phyloP scores from a whole-genome alignment of 1,139 yeast species.

The Yarrowia galli region DNA sequence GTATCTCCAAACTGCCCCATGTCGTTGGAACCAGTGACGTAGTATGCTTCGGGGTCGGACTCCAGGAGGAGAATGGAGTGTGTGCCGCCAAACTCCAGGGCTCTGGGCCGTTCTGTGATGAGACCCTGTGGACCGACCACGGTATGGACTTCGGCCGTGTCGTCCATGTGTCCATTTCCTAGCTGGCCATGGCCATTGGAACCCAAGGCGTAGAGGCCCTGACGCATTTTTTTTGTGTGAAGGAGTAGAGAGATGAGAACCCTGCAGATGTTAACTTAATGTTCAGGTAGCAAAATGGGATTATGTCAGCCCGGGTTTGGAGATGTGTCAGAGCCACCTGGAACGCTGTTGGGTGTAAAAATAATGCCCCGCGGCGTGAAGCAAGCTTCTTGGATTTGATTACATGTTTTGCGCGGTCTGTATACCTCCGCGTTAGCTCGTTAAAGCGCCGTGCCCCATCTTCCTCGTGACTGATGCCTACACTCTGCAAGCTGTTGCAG shows the following conservation, averaged over 20 bases:
- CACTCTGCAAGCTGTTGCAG: slow-evolving; percentile 33
- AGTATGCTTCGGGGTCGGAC: slow-evolving; percentile 38
- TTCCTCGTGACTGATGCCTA: slow-evolving; percentile 22
- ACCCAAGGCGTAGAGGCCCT: slow-evolving; percentile 62
- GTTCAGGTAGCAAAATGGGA: neutral
- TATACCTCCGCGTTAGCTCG: neutral
- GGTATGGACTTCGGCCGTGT: slow-evolving; percentile 53
- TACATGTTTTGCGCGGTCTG: neutral
- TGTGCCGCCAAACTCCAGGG: slow-evolving; percentile 81
- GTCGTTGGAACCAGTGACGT: slow-evolving; percentile 33
- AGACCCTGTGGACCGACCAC: slow-evolving; percentile 42
- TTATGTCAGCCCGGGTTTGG: slow-evolving; percentile 20
- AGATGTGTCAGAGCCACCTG: neutral
- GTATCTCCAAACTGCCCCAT: slow-evolving; percentile 38
- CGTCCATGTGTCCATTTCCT: slow-evolving; percentile 68
- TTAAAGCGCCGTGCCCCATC: slow-evolving; percentile 21
- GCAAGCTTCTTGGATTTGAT: too few relatives aligned
- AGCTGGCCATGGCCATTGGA: slow-evolving; percentile 84
- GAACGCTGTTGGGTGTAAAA: too few relatives aligned
- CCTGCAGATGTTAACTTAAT: slow-evolving; percentile 35
- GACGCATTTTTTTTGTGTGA: slow-evolving; percentile 20
- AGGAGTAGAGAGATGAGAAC: slow-evolving; percentile 35
- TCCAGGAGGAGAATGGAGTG: slow-evolving; percentile 65
- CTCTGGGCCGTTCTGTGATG: slow-evolving; percentile 41
- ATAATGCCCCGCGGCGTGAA: neutral